These are phyloP conservation scores for Apiospora rasikravindrae DNA, from an alignment of 2,329 filamentous ascomycete species.

Conservation along the genomic window DNA sequence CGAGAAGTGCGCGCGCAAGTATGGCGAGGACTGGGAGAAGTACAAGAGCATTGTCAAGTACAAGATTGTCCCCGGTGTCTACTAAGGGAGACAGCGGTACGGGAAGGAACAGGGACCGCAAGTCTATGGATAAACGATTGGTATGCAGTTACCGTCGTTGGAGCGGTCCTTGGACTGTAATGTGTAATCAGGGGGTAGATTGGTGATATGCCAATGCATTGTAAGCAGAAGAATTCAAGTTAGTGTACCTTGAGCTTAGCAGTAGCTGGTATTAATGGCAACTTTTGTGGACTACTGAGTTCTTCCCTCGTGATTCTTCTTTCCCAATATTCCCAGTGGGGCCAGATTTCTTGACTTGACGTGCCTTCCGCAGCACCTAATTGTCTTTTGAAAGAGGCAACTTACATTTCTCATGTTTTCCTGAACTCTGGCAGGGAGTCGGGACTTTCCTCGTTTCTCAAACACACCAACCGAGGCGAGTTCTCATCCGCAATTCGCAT, in stretches of 20 bases:
- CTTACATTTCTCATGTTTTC: background rate
- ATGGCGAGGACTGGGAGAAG: constrained; percentile 88
- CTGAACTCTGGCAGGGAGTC: background rate
- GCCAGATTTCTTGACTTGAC: background rate
- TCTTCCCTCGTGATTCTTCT: background rate
- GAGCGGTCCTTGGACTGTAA: background rate
- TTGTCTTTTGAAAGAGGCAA: background rate
- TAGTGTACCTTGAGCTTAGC: background rate
- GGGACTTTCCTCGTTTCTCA: too few relatives aligned
- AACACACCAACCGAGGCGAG: too few relatives aligned
- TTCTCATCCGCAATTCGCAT: too few relatives aligned
- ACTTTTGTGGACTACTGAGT: background rate
- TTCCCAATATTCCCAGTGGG: background rate
- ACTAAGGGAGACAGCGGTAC: constrained; percentile 52
- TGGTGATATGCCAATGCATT: background rate
- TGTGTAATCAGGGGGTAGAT: background rate
- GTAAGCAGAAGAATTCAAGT: background rate
- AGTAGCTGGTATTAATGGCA: background rate
- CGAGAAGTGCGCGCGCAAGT: constrained; percentile 89
- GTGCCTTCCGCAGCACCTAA: background rate
- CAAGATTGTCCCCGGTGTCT: constrained; percentile 84
- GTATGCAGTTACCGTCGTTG: background rate
- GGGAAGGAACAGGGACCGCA: background rate
- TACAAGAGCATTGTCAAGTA: constrained; percentile 85
- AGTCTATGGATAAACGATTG: background rate